Percentiles rank a stretch among this genome's conserved stretches.
phyloP scores from a whole-genome alignment of 352 stramenopile genomes.

The Phytophthora podocarpi region DNA sequence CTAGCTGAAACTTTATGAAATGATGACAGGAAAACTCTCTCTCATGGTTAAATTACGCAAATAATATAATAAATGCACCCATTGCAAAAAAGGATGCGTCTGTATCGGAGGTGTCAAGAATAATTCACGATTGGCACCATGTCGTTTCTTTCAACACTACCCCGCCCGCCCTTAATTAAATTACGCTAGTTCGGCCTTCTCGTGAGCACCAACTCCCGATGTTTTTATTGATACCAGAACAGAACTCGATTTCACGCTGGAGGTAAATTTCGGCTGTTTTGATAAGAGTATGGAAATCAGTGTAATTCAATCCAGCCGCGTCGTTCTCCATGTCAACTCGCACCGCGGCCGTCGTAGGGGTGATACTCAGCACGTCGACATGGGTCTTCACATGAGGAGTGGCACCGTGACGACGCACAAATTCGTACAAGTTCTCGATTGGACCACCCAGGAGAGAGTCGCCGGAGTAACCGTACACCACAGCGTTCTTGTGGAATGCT shows the following conservation, averaged over 20 bases:
- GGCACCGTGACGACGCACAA: neutral
- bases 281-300: neutral
- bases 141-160: too few species aligned
- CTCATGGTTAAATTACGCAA: too few species aligned
- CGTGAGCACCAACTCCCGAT: too few species aligned
- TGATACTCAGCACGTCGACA: neutral
- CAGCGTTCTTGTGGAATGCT: neutral
- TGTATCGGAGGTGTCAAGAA: too few species aligned
- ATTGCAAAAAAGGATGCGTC: too few species aligned
- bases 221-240: too few species aligned
- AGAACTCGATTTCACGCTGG: too few species aligned
- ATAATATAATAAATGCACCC: too few species aligned
- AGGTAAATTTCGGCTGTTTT: too few species aligned
- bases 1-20: slow-evolving; percentile 14
- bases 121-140: too few species aligned
- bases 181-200: too few species aligned
- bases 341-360: neutral
- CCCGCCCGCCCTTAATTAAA: too few species aligned
- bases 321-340: neutral
- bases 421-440: neutral
- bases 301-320: neutral
- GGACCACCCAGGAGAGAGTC: neutral
- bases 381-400: neutral
- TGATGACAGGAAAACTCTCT: neutral
- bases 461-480: neutral